A percentile compares a stretch with the other conserved stretches of the same genome.
These are phyloP conservation scores for Sonneratia caseolaris DNA, from an alignment of 345 rosid species.

Conservation along the genomic window DNA sequence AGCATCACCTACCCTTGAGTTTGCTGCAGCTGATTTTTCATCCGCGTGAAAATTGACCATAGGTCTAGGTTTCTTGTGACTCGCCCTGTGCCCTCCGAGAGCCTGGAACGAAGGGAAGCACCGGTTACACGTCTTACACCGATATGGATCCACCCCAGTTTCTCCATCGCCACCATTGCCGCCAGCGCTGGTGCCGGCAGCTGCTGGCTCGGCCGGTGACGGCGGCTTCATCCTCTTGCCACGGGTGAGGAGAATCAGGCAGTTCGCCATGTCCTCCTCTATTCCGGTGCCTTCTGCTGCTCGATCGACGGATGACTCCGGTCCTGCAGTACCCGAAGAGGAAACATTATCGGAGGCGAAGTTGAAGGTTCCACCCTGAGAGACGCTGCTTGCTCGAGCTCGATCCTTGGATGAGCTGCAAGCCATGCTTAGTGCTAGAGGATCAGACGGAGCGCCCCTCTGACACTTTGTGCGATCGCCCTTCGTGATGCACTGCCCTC, in stretches of 20 bases:
- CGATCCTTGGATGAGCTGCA: slow-evolving; percentile 11
- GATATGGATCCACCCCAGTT: slow-evolving; percentile 28
- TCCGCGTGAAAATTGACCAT: not conserved
- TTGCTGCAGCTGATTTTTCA: not conserved
- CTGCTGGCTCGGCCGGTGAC: slow-evolving; percentile 8
- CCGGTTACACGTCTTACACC: slow-evolving; percentile 79
- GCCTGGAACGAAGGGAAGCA: slow-evolving; percentile 89
- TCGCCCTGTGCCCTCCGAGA: slow-evolving; percentile 82
- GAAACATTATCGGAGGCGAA: not conserved
- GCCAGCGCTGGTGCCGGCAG: not conserved
- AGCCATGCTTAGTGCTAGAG: slow-evolving; percentile 24
- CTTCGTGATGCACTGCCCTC: slow-evolving; percentile 21
- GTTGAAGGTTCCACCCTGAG: not conserved
- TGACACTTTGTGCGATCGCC: slow-evolving; percentile 75
- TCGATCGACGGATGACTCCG: not conserved
- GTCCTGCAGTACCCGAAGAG: not conserved
- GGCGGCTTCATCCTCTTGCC: slow-evolving; percentile 13
- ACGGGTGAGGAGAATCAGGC: slow-evolving; percentile 55
- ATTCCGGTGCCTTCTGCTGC: slow-evolving; percentile 10
- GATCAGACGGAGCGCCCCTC: slow-evolving; percentile 22
- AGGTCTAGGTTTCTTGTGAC: slow-evolving; percentile 72
- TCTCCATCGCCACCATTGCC: not conserved
- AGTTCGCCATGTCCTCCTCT: slow-evolving; percentile 58
- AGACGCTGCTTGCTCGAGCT: not conserved
- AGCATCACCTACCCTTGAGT: not conserved